Evolutionary conservation across 805 yeast species (phyloP), one percentile per base, ranked within the genome.

Genomic region (Candida sphagnicola): DNA sequence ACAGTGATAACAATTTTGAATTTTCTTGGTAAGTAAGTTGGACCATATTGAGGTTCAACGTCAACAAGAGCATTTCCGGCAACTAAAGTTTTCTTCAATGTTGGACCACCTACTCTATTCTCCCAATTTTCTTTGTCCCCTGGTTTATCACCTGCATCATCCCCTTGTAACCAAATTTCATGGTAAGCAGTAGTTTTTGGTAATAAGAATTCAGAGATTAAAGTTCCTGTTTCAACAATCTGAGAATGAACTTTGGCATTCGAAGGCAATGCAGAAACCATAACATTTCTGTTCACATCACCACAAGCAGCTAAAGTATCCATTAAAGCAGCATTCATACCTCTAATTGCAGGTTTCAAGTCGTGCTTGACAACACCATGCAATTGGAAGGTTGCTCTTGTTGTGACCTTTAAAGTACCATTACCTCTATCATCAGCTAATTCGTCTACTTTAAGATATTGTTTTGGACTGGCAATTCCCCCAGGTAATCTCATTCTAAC

Each of bases 231-330:
- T 10, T 72, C 68, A 30, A 81, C 74, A 47, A 91, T 75, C 65
- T 90, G 90, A 23, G 67, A 63, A 59, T 91, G 97, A 38, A 91
- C 75, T 56, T 80, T 80, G 37, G 89, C 85, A 57, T 88, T 88
- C 21, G 75, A 76, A 13, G 97, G 97, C 23, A 87, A 70, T n/a
- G 96, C 95, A 42, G 91, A 77, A 39, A 85, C 75, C 82, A 90
- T 91, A 31, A 91, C 96, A 58, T 91, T 91, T 77, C 98, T 84
- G 69, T 87, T 86, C 31, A 91, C 98, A 70, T 91, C 98, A 72
- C 98, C 98, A 74, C 97, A 91, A 1, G 98, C 98, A 43, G 95
- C 98, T 43, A 91, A 75, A 6, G 97, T 90, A 59, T 93, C 98
- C 83, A 91, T 75, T 52, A 91, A 74, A 5, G 82, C 84, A 13